Base-by-base conservation (phyloP, 176 grass and related monocot genomes). In the Triticum aestivum region DNA sequence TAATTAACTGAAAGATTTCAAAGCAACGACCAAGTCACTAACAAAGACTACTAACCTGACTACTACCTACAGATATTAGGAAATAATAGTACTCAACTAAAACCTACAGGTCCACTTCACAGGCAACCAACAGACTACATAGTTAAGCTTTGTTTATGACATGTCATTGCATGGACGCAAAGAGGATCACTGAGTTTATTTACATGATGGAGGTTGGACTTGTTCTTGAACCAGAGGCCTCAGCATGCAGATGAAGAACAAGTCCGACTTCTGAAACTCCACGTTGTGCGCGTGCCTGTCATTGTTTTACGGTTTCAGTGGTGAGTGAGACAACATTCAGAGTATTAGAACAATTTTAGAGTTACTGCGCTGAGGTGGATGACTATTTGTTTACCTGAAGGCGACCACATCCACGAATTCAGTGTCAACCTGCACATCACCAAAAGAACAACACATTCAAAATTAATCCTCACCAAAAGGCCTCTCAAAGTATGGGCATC, bases 241-340 rank as follows among this genome's bases (percentile, higher is more conserved):
- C 87, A 99, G 82, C 94, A 99, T 94, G 80, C 97, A 99, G 82
- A 99, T 94, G 89, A 99, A 99, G 82, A 99, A 96, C 38, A 99
- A 61, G 85, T 99, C 97, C 2, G 97, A 99, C 86, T 99, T 99
- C 18, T 93, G 92, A 81, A 99, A 99, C 12, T 90, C 93, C 67
- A 99, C 83, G 12, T 94, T 59, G 87, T 96, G 97, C 11, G 90
- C 97, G 20, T 98, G 97, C 86, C 97, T 99, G 75, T 84, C 41
- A 3, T 42, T 42, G 41, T 42, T 42, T 42, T 42, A 42, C 41
- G 41, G 9, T 42, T 42, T 42, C 9, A 42, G 9, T 56, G 34
- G 61, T 37, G 56, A 79, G 54, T 51, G 56, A 79, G 59, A 65
- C 21, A 18, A 54, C 64, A 6, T 79, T 42, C 32, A 89, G 45